Evolutionary conservation across 2,329 filamentous ascomycete species (phyloP).

Genomic region (Colletotrichum camelliae): DNA sequence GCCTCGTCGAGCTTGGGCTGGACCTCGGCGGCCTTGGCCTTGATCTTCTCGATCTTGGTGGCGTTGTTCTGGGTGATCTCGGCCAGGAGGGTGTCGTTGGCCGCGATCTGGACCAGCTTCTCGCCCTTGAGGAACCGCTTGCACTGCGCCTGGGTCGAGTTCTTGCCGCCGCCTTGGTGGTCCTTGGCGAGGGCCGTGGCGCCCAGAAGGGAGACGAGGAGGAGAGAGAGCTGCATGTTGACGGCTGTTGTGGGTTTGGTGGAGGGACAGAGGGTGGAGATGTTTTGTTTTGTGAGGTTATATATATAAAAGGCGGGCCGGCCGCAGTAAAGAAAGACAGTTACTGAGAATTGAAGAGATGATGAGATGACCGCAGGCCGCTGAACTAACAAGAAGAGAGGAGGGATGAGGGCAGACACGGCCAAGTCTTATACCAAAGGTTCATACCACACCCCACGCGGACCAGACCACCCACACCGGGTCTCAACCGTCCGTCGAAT

Average conservation of each 20-base stretch:
- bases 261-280: neutral
- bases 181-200: conserved; percentile 30
- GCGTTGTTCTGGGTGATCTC: conserved; percentile 38
- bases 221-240: conserved; percentile 19
- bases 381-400: neutral
- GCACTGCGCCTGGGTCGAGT: conserved; percentile 37
- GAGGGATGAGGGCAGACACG: neutral
- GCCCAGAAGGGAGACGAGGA: conserved; percentile 9
- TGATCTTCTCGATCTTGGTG: conserved; percentile 38
- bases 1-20: conserved; percentile 34
- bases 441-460: conserved; percentile 4
- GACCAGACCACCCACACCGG: neutral
- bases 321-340: conserved; percentile 14
- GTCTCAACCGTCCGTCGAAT: neutral
- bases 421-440: conserved; percentile 21
- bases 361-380: conserved; percentile 15
- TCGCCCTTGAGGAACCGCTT: conserved; percentile 34
- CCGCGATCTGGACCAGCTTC: conserved; percentile 33
- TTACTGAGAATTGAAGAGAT: conserved; percentile 9
- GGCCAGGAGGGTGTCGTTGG: conserved; percentile 40
- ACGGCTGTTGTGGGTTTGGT: neutral
- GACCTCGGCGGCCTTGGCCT: conserved; percentile 38
- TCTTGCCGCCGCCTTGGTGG: conserved; percentile 25
- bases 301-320: conserved; percentile 13
- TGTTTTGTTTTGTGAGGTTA: neutral